A percentile compares a stretch with the other conserved stretches of the same genome.
Evolutionary conservation across 805 yeast genomes (phyloP).

Genomic region (Pichia exigua): DNA sequence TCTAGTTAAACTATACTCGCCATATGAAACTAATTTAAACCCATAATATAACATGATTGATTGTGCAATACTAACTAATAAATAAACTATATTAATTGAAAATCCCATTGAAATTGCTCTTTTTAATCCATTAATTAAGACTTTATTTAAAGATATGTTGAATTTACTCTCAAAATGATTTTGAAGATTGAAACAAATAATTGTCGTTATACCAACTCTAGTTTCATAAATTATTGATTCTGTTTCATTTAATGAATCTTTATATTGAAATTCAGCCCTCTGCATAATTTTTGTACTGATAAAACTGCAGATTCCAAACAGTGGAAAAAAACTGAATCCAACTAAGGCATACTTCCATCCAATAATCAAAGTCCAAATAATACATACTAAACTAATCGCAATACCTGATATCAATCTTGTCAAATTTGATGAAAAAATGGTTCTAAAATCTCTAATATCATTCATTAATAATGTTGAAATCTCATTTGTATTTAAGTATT

Average conservation of each 20-base stretch:
- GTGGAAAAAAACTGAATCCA: slow-evolving; percentile 68
- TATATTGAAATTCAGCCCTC: slow-evolving; percentile 52
- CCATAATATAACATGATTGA: slow-evolving; percentile 77
- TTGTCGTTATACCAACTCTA: slow-evolving; percentile 53
- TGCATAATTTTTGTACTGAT: slow-evolving; percentile 23
- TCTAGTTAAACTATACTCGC: slow-evolving; percentile 47
- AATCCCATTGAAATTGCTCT: slow-evolving; percentile 60
- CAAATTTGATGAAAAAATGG: slow-evolving; percentile 54
- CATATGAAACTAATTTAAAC: slow-evolving; percentile 52
- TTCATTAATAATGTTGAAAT: slow-evolving; percentile 64
- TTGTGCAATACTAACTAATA: slow-evolving; percentile 54
- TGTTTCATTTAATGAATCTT: slow-evolving; percentile 42
- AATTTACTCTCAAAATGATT: slow-evolving; percentile 38
- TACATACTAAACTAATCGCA: slow-evolving; percentile 49
- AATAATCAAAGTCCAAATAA: slow-evolving; percentile 64
- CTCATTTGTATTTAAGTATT: slow-evolving; percentile 38
- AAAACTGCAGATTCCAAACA: slow-evolving; percentile 42
- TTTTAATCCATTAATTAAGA: slow-evolving; percentile 35
- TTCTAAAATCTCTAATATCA: slow-evolving; percentile 72
- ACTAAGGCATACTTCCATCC: slow-evolving; percentile 90
- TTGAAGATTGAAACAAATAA: slow-evolving; percentile 49
- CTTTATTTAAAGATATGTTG: slow-evolving; percentile 18
- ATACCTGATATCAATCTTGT: slow-evolving; percentile 46
- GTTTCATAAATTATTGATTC: slow-evolving; percentile 50
- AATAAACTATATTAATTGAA: slow-evolving; percentile 52